Conservation (phyloP, 148 eudicot species). For the Gaultheria prostrata region DNA sequence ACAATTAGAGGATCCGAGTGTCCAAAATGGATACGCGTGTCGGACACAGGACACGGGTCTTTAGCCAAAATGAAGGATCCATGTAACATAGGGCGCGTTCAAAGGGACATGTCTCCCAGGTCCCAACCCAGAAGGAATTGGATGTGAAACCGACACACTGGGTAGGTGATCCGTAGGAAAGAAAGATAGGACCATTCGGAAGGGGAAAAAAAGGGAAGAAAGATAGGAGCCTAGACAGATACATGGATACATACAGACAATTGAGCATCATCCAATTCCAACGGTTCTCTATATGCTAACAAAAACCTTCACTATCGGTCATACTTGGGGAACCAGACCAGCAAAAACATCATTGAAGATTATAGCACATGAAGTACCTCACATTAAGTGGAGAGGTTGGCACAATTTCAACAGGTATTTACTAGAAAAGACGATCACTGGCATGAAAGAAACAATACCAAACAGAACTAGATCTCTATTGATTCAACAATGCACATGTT, state of each 20-base stretch:
- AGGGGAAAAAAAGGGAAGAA: not conserved
- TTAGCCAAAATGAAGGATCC: too few species aligned
- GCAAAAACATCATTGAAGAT: slow-evolving; percentile 18
- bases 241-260: slow-evolving; percentile 54
- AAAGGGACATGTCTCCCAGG: not conserved
- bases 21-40: too few species aligned
- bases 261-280: slow-evolving; percentile 74
- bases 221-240: slow-evolving; percentile 52
- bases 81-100: too few species aligned
- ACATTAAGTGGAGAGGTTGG: not conserved
- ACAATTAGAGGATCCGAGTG: too few species aligned
- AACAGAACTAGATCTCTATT: not conserved
- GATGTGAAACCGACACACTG: not conserved
- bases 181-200: slow-evolving; percentile 19
- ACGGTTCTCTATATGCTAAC: slow-evolving; percentile 48
- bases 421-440: not conserved
- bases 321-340: slow-evolving; percentile 79
- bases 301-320: slow-evolving; percentile 72
- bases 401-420: not conserved
- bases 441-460: not conserved
- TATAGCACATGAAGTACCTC: slow-evolving; percentile 9
- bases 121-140: not conserved
- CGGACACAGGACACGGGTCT: too few species aligned
- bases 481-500: not conserved
- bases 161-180: not conserved